Base-by-base conservation (phyloP, 2,329 filamentous ascomycete species). In the Diplodia sapinea region DNA sequence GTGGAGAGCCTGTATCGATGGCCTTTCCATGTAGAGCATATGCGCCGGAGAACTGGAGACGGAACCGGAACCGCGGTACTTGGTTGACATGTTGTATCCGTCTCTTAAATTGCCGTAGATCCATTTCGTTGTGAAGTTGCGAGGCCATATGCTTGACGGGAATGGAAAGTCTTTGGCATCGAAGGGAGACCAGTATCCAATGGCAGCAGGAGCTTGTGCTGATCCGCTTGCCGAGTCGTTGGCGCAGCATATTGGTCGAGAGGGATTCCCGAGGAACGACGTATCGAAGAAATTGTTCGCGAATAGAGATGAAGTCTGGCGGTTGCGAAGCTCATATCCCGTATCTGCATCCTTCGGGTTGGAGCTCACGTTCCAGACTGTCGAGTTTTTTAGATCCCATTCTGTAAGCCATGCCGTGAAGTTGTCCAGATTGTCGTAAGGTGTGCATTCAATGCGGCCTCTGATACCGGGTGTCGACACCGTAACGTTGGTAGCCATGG, bases 81-180 rank as follows among this genome's bases (percentile, higher is more conserved):
- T 47, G 9, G 2, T 47, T 9, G 43, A 47, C 43, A 47, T 47
- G 3, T 47, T 47, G n/a, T 47, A 47, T 3, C 43, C 43, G n/a
- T 20, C 43, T 47, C 43, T 17, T 4, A 23, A 5, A 38, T 43
- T 23, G 1, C 57, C 36, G 36, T 47, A 43, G 23, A 47, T 47
- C 38, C 38, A 43, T 62, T 62, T 50, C 23, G 57, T 47, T 3
- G 36, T 31, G 36, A 47, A 47, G 57, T 62, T 43, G 6, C 38
- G 23, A 4, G 36, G 23, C 33, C 38, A 47, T 62, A 26, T 69
- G 23, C 12, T n/a, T 33, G 8, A 17, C 59, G 4, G 69, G 70
- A 7, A 69, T 71, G 7, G 52, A 26, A 57, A 70, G 70, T 51
- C 72, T 71, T n/a, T 7, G 23, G 50, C 23, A 9, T n/a, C 31